Conservation (phyloP, 768 basidiomycete species). For the Boletus edulis region DNA sequence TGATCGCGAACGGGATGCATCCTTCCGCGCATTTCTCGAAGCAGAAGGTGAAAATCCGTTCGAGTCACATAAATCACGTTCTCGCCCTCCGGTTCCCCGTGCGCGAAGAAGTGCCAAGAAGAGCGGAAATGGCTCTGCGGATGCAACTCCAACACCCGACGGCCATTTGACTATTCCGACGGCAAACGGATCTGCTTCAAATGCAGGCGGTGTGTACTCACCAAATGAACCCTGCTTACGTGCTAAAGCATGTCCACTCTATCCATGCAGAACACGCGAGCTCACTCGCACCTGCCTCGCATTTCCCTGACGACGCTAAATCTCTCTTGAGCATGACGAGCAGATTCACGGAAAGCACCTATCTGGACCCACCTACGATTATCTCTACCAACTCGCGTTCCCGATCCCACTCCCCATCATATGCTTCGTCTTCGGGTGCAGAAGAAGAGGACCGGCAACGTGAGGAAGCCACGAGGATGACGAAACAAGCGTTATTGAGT, state of each 20-base stretch:
- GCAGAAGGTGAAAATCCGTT: constrained; percentile 82
- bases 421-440: constrained; percentile 13
- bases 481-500: constrained; percentile 20
- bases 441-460: constrained; percentile 24
- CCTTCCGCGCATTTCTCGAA: constrained; percentile 87
- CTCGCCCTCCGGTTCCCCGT: constrained; percentile 9
- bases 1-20: constrained; percentile 88
- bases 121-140: neutral
- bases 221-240: neutral
- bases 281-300: constrained; percentile 16
- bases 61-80: constrained; percentile 27
- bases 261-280: constrained; percentile 14
- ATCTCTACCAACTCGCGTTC: constrained; percentile 16
- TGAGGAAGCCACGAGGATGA: constrained; percentile 22
- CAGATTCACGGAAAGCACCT: constrained; percentile 27
- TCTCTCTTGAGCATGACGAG: constrained; percentile 30
- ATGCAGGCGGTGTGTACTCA: constrained; percentile 24
- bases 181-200: constrained; percentile 6
- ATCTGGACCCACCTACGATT: constrained; percentile 23
- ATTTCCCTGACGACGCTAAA: constrained; percentile 24
- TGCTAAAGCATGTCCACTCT: constrained; percentile 11
- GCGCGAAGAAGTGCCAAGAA: constrained; percentile 6
- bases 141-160: neutral
- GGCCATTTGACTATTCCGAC: constrained; percentile 3
- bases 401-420: constrained; percentile 18